Conservation (phyloP, 495 filamentous ascomycete species). For the Trichocladium antarcticum region DNA sequence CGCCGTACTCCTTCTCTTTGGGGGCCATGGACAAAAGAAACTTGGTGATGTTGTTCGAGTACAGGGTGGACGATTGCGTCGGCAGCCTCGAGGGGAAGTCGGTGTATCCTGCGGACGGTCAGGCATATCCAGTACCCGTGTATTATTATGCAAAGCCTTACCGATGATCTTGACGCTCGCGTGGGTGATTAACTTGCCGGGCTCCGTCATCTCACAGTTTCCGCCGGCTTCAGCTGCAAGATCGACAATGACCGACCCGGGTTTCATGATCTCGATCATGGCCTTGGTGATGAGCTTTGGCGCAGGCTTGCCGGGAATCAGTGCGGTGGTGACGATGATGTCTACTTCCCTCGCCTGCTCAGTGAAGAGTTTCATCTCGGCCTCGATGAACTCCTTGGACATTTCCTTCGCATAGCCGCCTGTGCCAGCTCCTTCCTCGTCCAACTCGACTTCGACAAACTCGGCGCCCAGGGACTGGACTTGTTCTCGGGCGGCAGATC, state of each 20-base stretch:
- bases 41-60: conserved; percentile 81
- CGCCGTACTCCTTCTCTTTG: conserved; percentile 57
- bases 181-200: conserved; percentile 54
- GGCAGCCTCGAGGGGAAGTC: conserved; percentile 70
- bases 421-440: conserved; percentile 70
- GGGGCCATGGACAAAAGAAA: conserved; percentile 67
- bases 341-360: conserved; percentile 75
- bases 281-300: conserved; percentile 67
- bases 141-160: conserved; percentile 22
- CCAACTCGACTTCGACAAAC: conserved; percentile 71
- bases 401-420: conserved; percentile 81
- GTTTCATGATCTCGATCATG: conserved; percentile 72
- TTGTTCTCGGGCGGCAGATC: conserved; percentile 66
- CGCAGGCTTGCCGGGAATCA: conserved; percentile 66
- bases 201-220: conserved; percentile 64
- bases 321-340: conserved; percentile 73
- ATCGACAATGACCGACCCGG: conserved; percentile 70
- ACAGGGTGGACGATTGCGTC: conserved; percentile 70
- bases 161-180: conserved; percentile 72
- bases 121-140: conserved; percentile 9
- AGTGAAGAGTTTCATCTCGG: conserved; percentile 77
- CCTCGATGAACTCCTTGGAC: conserved; percentile 79
- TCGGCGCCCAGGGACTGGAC: conserved; percentile 76
- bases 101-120: conserved; percentile 51
- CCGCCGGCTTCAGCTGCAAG: conserved; percentile 72